Percentiles rank a stretch among this genome's conserved stretches.
Conservation (phyloP, 179 eudicot genomes). For the Nepenthes alata region DNA sequence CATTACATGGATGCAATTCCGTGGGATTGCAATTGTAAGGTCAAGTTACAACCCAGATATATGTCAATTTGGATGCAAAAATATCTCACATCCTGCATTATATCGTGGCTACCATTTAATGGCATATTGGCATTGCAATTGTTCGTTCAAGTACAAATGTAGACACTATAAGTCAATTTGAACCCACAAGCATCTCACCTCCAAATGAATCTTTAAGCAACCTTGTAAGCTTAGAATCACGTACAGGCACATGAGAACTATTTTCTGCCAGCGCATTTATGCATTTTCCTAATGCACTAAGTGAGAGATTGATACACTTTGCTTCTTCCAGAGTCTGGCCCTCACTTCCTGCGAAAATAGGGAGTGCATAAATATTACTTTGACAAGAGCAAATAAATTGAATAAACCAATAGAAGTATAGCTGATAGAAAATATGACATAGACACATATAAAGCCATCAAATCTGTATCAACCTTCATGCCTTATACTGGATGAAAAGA, state of each 20-base stretch:
- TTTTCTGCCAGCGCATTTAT: conserved; percentile 99
- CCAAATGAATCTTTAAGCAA: conserved; percentile 98
- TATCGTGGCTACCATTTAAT: too few relatives aligned
- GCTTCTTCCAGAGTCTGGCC: conserved; percentile 97
- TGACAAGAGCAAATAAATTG: not conserved
- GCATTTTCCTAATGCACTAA: conserved; percentile 97
- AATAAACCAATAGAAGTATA: too few relatives aligned
- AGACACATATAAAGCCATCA: too few relatives aligned
- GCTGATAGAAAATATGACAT: too few relatives aligned
- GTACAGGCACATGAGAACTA: conserved; percentile 95
- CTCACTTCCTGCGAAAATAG: conserved; percentile 70
- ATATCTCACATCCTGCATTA: conserved; percentile 48
- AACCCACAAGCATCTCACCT: conserved; percentile 35
- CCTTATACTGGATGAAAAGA: too few relatives aligned
- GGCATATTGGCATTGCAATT: too few relatives aligned
- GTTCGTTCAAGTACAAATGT: too few relatives aligned
- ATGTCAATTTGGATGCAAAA: not conserved
- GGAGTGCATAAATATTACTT: not conserved
- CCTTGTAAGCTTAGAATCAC: conserved; percentile 98
- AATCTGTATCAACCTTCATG: too few relatives aligned
- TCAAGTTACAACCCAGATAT: too few relatives aligned
- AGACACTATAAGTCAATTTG: not conserved
- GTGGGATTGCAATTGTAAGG: too few relatives aligned
- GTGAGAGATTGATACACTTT: conserved; percentile 91
- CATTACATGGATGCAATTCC: too few relatives aligned